These are phyloP conservation scores for Paulownia fortunei DNA, from an alignment of 257 asterid genomes.

Conservation along the genomic window DNA sequence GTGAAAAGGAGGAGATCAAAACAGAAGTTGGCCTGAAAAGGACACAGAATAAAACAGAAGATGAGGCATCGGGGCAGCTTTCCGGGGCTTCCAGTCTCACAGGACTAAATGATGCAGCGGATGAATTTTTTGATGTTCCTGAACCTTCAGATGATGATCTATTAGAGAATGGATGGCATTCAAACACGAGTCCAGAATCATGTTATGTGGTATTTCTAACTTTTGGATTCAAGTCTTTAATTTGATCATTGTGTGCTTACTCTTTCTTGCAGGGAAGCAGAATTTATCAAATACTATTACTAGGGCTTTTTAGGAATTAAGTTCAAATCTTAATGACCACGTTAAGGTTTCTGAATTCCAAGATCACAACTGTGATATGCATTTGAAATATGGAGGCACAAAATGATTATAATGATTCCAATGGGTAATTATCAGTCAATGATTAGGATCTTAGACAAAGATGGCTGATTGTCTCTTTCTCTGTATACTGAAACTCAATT, in stretches of 20 bases:
- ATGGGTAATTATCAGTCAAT: neutral
- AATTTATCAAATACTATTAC: neutral
- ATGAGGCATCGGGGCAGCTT: slow-evolving; percentile 32
- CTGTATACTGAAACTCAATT: no score
- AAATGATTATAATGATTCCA: neutral
- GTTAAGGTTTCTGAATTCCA: no score
- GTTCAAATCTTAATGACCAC: neutral
- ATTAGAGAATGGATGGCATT: slow-evolving; percentile 51
- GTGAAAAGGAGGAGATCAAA: slow-evolving; percentile 52
- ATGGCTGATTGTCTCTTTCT: no score
- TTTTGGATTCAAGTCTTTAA: neutral
- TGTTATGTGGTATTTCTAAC: slow-evolving; percentile 49
- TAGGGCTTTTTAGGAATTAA: neutral
- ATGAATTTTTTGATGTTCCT: slow-evolving; percentile 85
- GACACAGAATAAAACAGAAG: slow-evolving; percentile 38
- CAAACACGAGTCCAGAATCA: slow-evolving; percentile 45
- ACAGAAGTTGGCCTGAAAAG: slow-evolving; percentile 41
- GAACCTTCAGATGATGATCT: slow-evolving; percentile 64
- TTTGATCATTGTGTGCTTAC: neutral
- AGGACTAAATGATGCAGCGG: slow-evolving; percentile 64
- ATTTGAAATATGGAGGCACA: no score
- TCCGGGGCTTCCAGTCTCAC: slow-evolving; percentile 58
- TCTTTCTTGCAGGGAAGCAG: no score
- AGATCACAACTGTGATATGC: no score
- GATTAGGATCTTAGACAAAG: no score